Conservation (phyloP, 1,139 yeast species). For the Dujonia santamariae region DNA sequence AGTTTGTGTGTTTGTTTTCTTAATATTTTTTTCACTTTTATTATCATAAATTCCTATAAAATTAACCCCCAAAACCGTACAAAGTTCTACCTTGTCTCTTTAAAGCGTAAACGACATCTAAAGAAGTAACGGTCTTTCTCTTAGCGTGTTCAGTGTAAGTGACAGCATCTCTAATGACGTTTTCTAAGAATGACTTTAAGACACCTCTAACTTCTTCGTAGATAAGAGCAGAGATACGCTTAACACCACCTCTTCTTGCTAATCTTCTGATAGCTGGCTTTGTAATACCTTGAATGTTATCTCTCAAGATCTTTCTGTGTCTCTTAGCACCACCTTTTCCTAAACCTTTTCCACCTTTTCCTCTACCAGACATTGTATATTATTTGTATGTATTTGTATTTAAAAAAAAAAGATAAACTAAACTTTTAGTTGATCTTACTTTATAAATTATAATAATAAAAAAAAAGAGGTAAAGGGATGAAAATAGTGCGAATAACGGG, state of each 20-base stretch:
- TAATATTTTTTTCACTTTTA: no score
- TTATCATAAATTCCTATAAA: conserved; percentile 4
- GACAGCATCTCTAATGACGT: conserved; percentile 98
- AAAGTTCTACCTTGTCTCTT: conserved; percentile 99
- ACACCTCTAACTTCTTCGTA: conserved; percentile 99
- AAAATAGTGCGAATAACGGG: conserved; percentile 1
- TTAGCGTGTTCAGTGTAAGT: conserved; percentile 99
- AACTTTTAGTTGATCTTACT: background rate
- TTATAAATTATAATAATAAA: conserved; percentile 2
- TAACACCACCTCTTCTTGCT: conserved; percentile 99
- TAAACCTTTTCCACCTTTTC: conserved; percentile 99
- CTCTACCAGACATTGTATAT: conserved; percentile 89
- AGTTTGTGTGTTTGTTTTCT: no score
- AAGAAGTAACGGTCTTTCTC: conserved; percentile 99
- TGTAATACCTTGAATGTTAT: conserved; percentile 99
- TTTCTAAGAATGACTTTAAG: conserved; percentile 91
- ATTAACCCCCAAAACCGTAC: conserved; percentile 99
- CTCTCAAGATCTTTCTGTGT: conserved; percentile 99
- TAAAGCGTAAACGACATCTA: conserved; percentile 98
- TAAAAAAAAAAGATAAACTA: background rate
- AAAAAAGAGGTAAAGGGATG: conserved; percentile 1
- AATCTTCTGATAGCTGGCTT: conserved; percentile 99
- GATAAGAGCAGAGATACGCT: conserved; percentile 98
- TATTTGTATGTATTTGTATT: conserved; percentile 6
- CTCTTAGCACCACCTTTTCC: conserved; percentile 99